Evolutionary conservation across 2,329 filamentous ascomycete species (phyloP).

Genomic region (Zasmidium cellare): DNA sequence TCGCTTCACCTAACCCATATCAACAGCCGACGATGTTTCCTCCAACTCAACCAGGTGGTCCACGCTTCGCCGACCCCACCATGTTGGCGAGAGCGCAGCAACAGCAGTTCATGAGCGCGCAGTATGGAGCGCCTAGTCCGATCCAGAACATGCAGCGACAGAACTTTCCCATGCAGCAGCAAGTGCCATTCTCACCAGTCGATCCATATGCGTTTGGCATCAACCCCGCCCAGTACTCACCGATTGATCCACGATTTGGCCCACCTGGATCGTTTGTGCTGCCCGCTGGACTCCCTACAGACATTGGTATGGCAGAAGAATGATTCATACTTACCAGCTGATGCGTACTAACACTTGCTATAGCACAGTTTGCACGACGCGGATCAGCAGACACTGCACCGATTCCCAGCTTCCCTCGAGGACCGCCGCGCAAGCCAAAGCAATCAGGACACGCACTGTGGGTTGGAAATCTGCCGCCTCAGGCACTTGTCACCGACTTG

Average conservation of each 20-base stretch:
- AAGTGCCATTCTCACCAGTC: conserved; percentile 23
- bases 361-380: conserved; percentile 24
- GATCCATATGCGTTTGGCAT: conserved; percentile 28
- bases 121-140: conserved; percentile 19
- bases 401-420: conserved; percentile 49
- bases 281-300: conserved; percentile 16
- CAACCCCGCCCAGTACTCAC: conserved; percentile 21
- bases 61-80: conserved; percentile 18
- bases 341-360: conserved; percentile 3
- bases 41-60: conserved; percentile 21
- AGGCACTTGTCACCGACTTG: conserved; percentile 77
- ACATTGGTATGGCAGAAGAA: conserved; percentile 18
- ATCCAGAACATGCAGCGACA: conserved; percentile 15
- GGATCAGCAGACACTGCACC: conserved; percentile 26
- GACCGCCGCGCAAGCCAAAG: conserved; percentile 66
- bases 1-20: conserved; percentile 12
- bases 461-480: conserved; percentile 90
- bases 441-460: conserved; percentile 85
- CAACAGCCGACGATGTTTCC: conserved; percentile 20
- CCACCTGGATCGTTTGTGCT: conserved; percentile 19
- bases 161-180: conserved; percentile 22
- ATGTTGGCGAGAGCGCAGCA: conserved; percentile 23
- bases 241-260: conserved; percentile 26
- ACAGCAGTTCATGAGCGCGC: conserved; percentile 21
- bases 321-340: background rate